These are phyloP conservation scores for Juglanconis sp. DNA, from an alignment of 2,329 filamentous ascomycete species.

Conservation along the genomic window DNA sequence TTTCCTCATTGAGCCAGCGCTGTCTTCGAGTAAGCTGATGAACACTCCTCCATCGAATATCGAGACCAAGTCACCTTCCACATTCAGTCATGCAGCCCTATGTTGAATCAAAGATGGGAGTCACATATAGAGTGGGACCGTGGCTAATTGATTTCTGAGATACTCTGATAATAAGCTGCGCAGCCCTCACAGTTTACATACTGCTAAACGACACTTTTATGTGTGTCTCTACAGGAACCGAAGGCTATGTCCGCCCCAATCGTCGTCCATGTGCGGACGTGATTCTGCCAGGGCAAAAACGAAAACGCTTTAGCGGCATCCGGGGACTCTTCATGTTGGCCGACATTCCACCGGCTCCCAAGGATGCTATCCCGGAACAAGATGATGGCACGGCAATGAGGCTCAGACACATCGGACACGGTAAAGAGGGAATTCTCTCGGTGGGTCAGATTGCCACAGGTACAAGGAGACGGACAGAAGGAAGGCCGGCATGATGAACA, in stretches of 20 bases:
- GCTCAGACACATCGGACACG: background rate
- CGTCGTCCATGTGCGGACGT: background rate
- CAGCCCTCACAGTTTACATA: background rate
- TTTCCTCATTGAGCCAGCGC: background rate
- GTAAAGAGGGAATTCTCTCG: background rate
- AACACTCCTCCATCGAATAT: background rate
- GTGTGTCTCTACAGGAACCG: background rate
- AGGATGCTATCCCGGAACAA: background rate
- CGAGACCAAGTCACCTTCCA: slow-evolving; percentile 6
- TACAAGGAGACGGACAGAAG: background rate
- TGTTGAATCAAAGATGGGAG: background rate
- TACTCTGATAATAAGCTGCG: background rate
- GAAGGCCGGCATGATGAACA: background rate
- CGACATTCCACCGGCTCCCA: slow-evolving; percentile 2
- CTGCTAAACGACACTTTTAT: background rate
- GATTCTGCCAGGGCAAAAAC: slow-evolving; percentile 4
- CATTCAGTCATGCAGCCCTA: slow-evolving; percentile 12
- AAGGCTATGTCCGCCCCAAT: background rate
- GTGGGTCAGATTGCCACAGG: background rate
- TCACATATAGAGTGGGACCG: slow-evolving; percentile 5
- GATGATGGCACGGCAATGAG: background rate
- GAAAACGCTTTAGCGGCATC: background rate
- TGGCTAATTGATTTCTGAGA: background rate
- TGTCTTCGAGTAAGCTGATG: background rate
- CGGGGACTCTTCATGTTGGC: slow-evolving; percentile 7